Evolutionary conservation across 345 rosid species (phyloP).

Genomic region (Eucalyptus brandiana): DNA sequence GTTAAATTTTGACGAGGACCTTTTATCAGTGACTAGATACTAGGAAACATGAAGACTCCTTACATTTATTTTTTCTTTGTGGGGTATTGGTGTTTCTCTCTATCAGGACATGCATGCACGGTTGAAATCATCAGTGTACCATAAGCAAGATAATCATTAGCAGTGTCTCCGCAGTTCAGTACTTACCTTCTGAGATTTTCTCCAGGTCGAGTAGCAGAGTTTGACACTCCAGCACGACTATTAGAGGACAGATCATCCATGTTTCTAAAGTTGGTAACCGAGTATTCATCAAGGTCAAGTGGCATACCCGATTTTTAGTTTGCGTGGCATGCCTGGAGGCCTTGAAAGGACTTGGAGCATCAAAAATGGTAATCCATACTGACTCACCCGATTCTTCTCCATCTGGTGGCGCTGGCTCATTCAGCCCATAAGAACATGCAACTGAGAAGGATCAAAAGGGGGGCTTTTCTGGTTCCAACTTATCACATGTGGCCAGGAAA

Average conservation of each 20-base stretch:
- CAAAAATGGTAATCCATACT: background rate
- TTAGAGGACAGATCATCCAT: conserved; percentile 90
- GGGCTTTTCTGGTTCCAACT: background rate
- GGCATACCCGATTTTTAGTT: conserved; percentile 78
- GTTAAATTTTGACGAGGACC: background rate
- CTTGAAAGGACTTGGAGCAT: background rate
- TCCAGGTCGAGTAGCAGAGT: conserved; percentile 92
- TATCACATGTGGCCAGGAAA: background rate
- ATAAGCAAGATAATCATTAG: background rate
- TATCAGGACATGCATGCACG: background rate
- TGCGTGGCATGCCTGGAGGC: conserved; percentile 4
- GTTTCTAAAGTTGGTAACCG: conserved; percentile 87
- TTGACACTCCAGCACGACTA: conserved; percentile 68
- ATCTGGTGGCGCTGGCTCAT: background rate
- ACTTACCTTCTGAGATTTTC: background rate
- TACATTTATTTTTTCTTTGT: background rate
- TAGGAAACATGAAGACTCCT: background rate
- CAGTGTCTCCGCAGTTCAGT: background rate
- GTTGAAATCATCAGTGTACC: background rate
- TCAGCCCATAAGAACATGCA: background rate
- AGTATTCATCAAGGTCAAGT: conserved; percentile 88
- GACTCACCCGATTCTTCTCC: background rate
- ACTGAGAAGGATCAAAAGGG: background rate
- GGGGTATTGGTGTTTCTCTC: background rate
- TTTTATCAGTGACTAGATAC: background rate